A percentile compares a stretch with the other conserved stretches of the same genome.
These are phyloP conservation scores for Arxiozyma telluris DNA, from an alignment of 1,139 yeast genomes.

Conservation along the genomic window DNA sequence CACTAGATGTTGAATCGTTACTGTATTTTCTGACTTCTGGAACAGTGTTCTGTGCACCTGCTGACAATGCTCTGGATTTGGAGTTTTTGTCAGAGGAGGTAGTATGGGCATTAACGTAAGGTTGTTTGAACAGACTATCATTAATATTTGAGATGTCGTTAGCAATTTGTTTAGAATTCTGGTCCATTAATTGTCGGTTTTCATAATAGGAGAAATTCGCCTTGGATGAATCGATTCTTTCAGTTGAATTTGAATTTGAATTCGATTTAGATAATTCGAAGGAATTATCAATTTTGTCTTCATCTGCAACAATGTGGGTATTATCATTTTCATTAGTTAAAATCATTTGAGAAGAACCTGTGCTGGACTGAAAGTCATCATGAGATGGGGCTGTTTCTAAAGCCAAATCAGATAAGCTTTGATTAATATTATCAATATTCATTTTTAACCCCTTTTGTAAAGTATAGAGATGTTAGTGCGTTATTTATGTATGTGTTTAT, in stretches of 20 bases:
- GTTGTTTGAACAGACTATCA: constrained; percentile 2
- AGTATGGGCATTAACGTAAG: neutral
- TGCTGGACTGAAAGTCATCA: constrained; percentile 9
- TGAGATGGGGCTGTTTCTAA: constrained; percentile 21
- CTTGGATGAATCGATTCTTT: constrained; percentile 4
- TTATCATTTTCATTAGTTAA: constrained; percentile 3
- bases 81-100: constrained; percentile 1
- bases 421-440: constrained; percentile 14
- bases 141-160: constrained; percentile 10
- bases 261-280: neutral
- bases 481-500: too few species aligned
- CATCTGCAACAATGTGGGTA: constrained; percentile 2
- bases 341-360: constrained; percentile 3
- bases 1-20: constrained; percentile 8
- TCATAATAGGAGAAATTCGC: constrained; percentile 30
- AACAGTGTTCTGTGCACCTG: constrained; percentile 21
- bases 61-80: constrained; percentile 19
- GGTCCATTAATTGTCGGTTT: constrained; percentile 24
- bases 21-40: constrained; percentile 17
- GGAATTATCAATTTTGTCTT: constrained; percentile 4
- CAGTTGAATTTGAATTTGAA: neutral
- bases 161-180: constrained; percentile 27
- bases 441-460: constrained; percentile 4
- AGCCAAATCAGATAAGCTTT: constrained; percentile 17
- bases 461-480: too few species aligned